Conservation (phyloP, 2,329 filamentous ascomycete genomes). For the Trichoderma brevicompactum region DNA sequence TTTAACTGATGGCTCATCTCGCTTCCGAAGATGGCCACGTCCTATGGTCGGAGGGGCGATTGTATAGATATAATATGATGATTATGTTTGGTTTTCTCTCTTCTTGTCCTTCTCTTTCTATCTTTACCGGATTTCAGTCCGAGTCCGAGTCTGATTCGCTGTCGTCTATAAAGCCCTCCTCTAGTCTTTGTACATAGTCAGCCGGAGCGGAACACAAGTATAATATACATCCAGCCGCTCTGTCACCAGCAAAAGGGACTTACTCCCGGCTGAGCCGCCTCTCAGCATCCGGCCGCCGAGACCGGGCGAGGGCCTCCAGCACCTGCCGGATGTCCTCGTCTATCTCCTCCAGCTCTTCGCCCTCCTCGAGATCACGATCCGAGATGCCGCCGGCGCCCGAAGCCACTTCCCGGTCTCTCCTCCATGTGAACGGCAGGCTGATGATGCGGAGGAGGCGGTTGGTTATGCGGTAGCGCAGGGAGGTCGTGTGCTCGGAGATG, state of each 20-base stretch:
- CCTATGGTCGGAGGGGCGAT: no score
- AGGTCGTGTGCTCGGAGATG: constrained; percentile 61
- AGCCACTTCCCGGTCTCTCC: constrained; percentile 49
- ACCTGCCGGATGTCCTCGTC: constrained; percentile 53
- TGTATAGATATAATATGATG: no score
- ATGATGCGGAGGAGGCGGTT: constrained; percentile 38
- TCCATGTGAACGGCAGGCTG: constrained; percentile 53
- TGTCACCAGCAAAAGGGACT: constrained; percentile 35
- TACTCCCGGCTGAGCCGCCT: constrained; percentile 75
- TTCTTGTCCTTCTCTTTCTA: neutral
- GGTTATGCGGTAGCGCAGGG: constrained; percentile 57
- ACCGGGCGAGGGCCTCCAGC: constrained; percentile 43
- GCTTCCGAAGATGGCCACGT: no score
- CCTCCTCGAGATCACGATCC: constrained; percentile 63
- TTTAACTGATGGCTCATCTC: no score
- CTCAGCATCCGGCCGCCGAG: constrained; percentile 52
- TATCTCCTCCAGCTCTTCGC: constrained; percentile 69
- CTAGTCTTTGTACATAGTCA: constrained; percentile 37
- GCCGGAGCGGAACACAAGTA: neutral
- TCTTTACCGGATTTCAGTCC: neutral
- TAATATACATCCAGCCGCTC: neutral
- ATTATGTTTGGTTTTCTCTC: neutral
- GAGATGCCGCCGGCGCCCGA: constrained; percentile 45
- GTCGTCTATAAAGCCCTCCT: constrained; percentile 52
- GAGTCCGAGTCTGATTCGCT: constrained; percentile 47